phyloP scores from a whole-genome alignment of 2,329 filamentous ascomycete genomes.

The Colletotrichum shisoi region DNA sequence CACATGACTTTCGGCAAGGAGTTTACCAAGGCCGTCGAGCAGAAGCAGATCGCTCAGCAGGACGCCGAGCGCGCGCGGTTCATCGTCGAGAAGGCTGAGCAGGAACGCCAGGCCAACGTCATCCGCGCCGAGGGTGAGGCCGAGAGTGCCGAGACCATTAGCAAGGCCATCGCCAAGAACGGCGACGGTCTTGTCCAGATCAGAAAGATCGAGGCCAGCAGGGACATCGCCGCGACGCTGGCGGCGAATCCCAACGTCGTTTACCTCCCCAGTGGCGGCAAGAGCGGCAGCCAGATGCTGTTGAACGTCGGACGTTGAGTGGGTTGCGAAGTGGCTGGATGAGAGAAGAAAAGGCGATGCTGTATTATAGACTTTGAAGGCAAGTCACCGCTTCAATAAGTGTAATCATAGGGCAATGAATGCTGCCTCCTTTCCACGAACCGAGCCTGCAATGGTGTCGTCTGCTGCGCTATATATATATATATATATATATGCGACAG shows the following conservation, averaged over 20 bases:
- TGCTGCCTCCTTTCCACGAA: conserved; percentile 26
- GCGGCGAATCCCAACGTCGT: conserved; percentile 93
- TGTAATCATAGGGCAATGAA: conserved; percentile 41
- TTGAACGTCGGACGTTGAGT: conserved; percentile 58
- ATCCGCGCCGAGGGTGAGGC: conserved; percentile 98
- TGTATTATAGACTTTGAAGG: conserved; percentile 39
- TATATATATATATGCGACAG: neutral
- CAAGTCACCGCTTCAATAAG: conserved; percentile 44
- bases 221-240: conserved; percentile 91
- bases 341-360: conserved; percentile 29
- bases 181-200: conserved; percentile 96
- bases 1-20: conserved; percentile 99
- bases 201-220: conserved; percentile 94
- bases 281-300: conserved; percentile 65
- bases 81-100: conserved; percentile 98
- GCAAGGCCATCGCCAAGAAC: conserved; percentile 88
- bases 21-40: conserved; percentile 97
- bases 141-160: conserved; percentile 94
- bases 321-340: conserved; percentile 6
- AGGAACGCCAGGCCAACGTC: conserved; percentile 97
- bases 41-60: conserved; percentile 99
- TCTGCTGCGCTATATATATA: neutral
- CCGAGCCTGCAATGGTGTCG: neutral
- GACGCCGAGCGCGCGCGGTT: conserved; percentile 97
- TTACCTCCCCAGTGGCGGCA: conserved; percentile 80